Evolutionary conservation across 148 eudicot genomes (phyloP), one percentile per base, ranked within the genome.

Genomic region (Persicaria tinctoria): DNA sequence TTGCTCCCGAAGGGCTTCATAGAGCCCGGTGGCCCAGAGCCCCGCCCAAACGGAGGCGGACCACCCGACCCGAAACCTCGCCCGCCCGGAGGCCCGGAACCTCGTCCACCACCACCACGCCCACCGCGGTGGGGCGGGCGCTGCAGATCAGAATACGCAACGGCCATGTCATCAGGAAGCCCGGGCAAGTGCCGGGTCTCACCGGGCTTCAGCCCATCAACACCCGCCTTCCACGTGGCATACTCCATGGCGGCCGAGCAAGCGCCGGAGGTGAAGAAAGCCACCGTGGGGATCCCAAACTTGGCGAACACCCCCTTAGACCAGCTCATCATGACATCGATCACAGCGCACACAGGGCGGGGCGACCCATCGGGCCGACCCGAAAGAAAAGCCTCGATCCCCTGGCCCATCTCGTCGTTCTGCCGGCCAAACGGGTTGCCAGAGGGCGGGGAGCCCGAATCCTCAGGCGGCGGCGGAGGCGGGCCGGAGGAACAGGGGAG

Each of bases 241-340:
- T 80, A 81, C 81, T 86, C 91, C 79, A 86, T 77, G 23, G 94
- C 94, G 4, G 88, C 81, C 38, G 82, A 51, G 80, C 84, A 83
- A 0, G 89, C 89, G 38, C 91, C 94, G 9, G 89, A 86, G 70
- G 91, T 87, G 86, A 85, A 84, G 73, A 89, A 82, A 11, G 84
- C 76, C 23, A 77, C 86, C 1, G 75, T 53, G 5, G 87, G 94
- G 47, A 87, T 71, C 5, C 73, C 76, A 16, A 76, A 79, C 23
- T 76, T 82, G 48, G 6, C 51, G 74, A 89, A 87, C 3, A 71
- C 51, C 17, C 77, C 87, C 73, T 82, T 80, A 51, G 89, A 83
- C 89, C 91, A 82, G 78, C 87, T 81, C 90, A 89, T 89, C 93
- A 89, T 87, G 46, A 89, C 83, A 46, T 89, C 93, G 8, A 87